phyloP scores from a whole-genome alignment of 352 stramenopile species.

The Phytophthora pseudosyringae region DNA sequence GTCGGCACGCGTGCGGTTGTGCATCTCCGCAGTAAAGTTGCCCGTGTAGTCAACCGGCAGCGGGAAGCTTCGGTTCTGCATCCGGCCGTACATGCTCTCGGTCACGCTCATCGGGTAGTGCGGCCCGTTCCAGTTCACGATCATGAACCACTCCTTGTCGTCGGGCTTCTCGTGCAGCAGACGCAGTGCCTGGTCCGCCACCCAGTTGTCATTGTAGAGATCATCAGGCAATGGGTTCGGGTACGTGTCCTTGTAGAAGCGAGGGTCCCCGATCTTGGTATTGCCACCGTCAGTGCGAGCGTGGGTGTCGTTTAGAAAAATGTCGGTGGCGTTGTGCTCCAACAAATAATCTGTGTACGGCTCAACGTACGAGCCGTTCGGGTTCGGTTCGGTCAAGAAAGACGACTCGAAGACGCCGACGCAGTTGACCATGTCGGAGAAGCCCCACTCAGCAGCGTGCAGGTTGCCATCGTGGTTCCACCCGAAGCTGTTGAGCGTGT shows the following conservation, averaged over 20 bases:
- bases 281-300: constrained; percentile 28
- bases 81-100: constrained; percentile 37
- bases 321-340: constrained; percentile 30
- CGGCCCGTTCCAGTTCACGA: constrained; percentile 48
- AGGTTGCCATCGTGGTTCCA: constrained; percentile 36
- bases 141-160: constrained; percentile 41
- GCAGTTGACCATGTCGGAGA: constrained; percentile 44
- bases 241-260: constrained; percentile 38
- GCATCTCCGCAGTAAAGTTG: constrained; percentile 36
- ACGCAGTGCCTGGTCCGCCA: constrained; percentile 31
- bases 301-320: constrained; percentile 33
- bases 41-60: constrained; percentile 36
- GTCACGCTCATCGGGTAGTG: constrained; percentile 46
- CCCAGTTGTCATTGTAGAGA: constrained; percentile 43
- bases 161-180: constrained; percentile 27
- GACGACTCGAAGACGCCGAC: constrained; percentile 41
- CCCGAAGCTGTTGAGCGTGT: constrained; percentile 43
- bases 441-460: constrained; percentile 35
- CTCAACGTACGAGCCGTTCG: constrained; percentile 41
- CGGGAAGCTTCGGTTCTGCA: constrained; percentile 36
- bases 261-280: constrained; percentile 30
- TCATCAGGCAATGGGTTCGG: constrained; percentile 35
- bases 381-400: constrained; percentile 18
- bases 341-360: constrained; percentile 43
- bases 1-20: constrained; percentile 39